Evolutionary conservation across 768 basidiomycete genomes (phyloP).

Genomic region (Glaciozyma martinii): DNA sequence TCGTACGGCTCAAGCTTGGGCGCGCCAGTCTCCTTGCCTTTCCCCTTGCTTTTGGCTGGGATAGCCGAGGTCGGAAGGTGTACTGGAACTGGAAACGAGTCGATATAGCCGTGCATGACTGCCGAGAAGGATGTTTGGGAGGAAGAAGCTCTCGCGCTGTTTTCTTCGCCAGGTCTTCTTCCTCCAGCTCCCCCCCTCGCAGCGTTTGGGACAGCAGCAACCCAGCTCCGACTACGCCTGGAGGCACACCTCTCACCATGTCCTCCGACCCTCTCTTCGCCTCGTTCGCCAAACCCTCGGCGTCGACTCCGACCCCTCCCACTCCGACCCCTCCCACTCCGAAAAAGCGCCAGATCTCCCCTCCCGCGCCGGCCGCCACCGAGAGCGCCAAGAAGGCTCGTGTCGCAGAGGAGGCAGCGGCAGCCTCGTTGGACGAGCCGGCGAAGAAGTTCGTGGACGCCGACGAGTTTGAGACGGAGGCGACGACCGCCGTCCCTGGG

Average conservation of each 20-base stretch:
- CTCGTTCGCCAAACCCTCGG: background rate
- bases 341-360: slow-evolving; percentile 1
- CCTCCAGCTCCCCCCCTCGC: too few species aligned
- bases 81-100: slow-evolving; percentile 23
- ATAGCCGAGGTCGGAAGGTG: slow-evolving; percentile 5
- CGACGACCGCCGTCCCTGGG: slow-evolving; percentile 80
- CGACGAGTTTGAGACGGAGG: slow-evolving; percentile 91
- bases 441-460: slow-evolving; percentile 49
- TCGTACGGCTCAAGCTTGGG: slow-evolving; percentile 9
- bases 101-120: slow-evolving; percentile 25
- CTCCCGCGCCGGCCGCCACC: background rate
- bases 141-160: too few species aligned
- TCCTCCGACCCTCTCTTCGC: background rate
- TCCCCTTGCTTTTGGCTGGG: slow-evolving; percentile 3
- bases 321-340: background rate
- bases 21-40: slow-evolving; percentile 7
- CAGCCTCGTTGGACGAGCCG: background rate
- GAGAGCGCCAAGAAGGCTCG: slow-evolving; percentile 7
- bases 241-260: background rate
- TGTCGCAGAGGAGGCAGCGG: background rate
- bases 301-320: background rate
- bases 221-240: too few species aligned
- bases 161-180: too few species aligned
- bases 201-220: too few species aligned
- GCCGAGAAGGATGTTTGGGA: too few species aligned